phyloP scores from a whole-genome alignment of 306 rosid genomes.

The Trichosanthes cucumerina region DNA sequence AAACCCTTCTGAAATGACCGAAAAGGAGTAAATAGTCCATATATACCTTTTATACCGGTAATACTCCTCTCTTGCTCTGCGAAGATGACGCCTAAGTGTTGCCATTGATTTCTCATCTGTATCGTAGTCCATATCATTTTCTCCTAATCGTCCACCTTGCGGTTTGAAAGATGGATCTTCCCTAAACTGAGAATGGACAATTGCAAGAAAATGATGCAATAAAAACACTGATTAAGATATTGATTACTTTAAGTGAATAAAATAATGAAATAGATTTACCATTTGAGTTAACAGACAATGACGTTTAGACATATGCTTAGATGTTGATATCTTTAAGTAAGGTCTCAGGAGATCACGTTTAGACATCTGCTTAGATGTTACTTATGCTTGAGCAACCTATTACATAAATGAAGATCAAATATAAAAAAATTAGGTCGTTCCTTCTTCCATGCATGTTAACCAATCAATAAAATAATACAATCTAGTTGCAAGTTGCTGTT shows the following conservation, averaged over 20 bases:
- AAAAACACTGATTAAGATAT: conserved; percentile 1
- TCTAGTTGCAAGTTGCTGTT: not conserved
- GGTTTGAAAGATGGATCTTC: conserved; percentile 95
- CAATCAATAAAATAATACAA: not conserved
- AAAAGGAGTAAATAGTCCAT: conserved; percentile 4
- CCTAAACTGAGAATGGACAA: conserved; percentile 45
- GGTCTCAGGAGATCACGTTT: too few species aligned
- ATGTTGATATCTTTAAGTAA: too few species aligned
- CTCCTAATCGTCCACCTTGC: conserved; percentile 87
- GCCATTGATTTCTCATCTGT: conserved; percentile 99
- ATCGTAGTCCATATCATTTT: conserved; percentile 92
- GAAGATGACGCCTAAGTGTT: conserved; percentile 83
- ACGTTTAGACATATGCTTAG: conserved; percentile 87
- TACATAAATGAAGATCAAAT: not conserved
- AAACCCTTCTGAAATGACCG: not conserved
- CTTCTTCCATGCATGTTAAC: not conserved
- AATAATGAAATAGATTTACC: conserved; percentile 36
- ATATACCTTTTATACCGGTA: conserved; percentile 82
- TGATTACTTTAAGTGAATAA: conserved; percentile 6
- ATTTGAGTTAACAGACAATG: conserved; percentile 67
- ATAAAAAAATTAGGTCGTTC: not conserved
- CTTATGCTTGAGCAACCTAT: conserved; percentile 95
- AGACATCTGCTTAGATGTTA: too few species aligned
- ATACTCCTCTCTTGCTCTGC: conserved; percentile 85
- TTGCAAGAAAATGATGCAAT: conserved; percentile 18